A percentile compares a stretch with the other conserved stretches of the same genome.
These are phyloP conservation scores for Porphyridium purpureum DNA, from an alignment of 23 red algal species.

Conservation along the genomic window DNA sequence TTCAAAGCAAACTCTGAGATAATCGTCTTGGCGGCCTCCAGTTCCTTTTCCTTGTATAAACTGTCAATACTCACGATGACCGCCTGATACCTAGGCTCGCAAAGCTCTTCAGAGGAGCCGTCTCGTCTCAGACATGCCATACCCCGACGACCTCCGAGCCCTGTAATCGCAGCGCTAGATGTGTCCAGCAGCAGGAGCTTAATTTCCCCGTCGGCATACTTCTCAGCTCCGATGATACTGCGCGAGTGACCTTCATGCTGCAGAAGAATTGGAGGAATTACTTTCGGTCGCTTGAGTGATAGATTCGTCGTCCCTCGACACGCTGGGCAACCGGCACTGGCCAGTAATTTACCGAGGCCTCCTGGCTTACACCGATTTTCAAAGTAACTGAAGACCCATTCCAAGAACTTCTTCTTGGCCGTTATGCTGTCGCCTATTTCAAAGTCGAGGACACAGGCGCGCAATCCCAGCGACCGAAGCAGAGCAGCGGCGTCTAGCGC, in stretches of 20 bases:
- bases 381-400: not conserved
- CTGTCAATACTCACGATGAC: too few species aligned
- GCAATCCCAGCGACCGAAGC: not conserved
- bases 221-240: not conserved
- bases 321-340: not conserved
- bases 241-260: not conserved
- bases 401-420: not conserved
- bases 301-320: not conserved
- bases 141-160: too few species aligned
- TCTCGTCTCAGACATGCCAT: too few species aligned
- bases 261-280: not conserved
- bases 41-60: too few species aligned
- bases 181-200: too few species aligned
- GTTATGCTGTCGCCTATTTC: too few species aligned
- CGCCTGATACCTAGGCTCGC: too few species aligned
- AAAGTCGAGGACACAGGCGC: not conserved
- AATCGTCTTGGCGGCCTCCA: too few species aligned
- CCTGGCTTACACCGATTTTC: not conserved
- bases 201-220: constrained; percentile 10
- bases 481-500: not conserved
- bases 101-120: too few species aligned
- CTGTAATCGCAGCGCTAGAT: too few species aligned
- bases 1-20: too few species aligned
- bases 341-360: not conserved
- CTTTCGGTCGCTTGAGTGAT: not conserved